Base-by-base conservation (phyloP, 805 yeast species). In the Wickerhamomyces chaumierensis region DNA sequence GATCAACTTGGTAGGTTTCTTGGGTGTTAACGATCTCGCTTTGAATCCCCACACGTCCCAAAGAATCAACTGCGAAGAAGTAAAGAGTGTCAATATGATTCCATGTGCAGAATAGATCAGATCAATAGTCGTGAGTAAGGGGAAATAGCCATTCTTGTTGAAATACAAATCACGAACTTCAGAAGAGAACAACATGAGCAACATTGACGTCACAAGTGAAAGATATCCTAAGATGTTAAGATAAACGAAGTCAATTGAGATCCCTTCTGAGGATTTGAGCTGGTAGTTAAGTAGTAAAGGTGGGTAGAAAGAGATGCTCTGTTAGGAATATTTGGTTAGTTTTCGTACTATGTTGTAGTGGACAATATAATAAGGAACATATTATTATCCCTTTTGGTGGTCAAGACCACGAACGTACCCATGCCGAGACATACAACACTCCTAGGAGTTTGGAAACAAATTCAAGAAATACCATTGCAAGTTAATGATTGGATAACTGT, bases 291-390 rank as follows among this genome's bases (percentile, higher is more conserved):
- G 53, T 7, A 61, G 31, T 6, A 73, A 38, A 2, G 73, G 68
- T 4, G 78, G 75, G 43, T 73, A 73, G 52, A 67, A 68, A 2
- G 78, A 68, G 1, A 69, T 39, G 14, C 75, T 61, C 72, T 64
- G 19, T 4, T 31, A 36, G 4, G 8, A 13, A 9, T 2, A 17
- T 31, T 23, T 13, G 35, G n/a, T 16, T 5, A 35, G 21, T 21
- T 7, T 21, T 18, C 5, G 29, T 18, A 16, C 15, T 14, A 19
- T n/a, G n/a, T n/a, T n/a, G n/a, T n/a, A n/a, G n/a, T n/a, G n/a
- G n/a, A n/a, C n/a, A 18, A 13, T n/a, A 17, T 16, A 18, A 5
- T 7, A 7, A 21, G 25, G 11, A 9, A 7, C 23, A 9, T 29
- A 14, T 32, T 14, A 5, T 17, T 29, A 16, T 5, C 31, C 16